A percentile compares a stretch with the other conserved stretches of the same genome.
Conservation (phyloP, 2,329 filamentous ascomycete species). For the Apiospora malaysiana region DNA sequence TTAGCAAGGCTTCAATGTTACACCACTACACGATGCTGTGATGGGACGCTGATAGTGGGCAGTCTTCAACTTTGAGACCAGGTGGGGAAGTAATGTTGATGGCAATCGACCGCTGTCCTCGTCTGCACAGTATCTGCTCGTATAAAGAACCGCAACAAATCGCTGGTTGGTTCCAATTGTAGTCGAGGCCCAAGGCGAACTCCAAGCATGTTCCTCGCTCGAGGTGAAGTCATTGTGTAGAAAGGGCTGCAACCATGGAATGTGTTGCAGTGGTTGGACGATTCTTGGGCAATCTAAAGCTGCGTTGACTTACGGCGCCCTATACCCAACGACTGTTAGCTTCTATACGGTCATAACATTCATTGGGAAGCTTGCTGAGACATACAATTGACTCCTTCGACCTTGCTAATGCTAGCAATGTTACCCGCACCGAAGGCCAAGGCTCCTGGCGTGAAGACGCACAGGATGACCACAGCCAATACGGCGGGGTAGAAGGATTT, state of each 20-base stretch:
- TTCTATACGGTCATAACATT: background rate
- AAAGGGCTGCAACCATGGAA: background rate
- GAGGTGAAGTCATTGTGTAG: background rate
- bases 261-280: background rate
- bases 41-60: background rate
- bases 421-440: conserved; percentile 88
- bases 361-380: conserved; percentile 24
- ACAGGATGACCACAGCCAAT: conserved; percentile 64
- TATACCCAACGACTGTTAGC: background rate
- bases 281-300: background rate
- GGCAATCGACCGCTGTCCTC: background rate
- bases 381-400: conserved; percentile 84
- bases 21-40: conserved; percentile 44
- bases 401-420: conserved; percentile 79
- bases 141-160: background rate
- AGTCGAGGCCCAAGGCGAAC: background rate
- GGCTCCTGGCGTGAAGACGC: conserved; percentile 70
- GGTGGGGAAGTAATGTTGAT: background rate
- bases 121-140: background rate
- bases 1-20: background rate
- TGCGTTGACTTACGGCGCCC: conserved; percentile 27
- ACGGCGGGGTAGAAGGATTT: conserved; percentile 56
- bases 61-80: background rate
- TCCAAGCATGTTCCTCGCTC: background rate
- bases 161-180: background rate